Evolutionary conservation across 352 stramenopile genomes (phyloP), one percentile per base, ranked within the genome.

Genomic region (Globisporangium heterothallicum): DNA sequence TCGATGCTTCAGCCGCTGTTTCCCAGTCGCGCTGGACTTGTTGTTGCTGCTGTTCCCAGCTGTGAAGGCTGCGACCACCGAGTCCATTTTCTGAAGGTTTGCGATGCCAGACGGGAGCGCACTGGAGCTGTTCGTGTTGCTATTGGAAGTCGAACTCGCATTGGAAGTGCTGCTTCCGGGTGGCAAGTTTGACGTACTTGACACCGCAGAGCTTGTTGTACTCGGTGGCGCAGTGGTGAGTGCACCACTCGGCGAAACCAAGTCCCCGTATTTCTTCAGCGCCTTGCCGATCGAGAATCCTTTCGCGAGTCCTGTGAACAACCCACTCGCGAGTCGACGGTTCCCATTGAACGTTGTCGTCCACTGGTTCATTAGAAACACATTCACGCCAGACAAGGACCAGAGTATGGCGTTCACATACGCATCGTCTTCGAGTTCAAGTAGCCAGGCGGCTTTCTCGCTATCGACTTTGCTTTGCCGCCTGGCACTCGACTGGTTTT

Each of bases 381-480:
- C 55, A 35, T 92, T 93, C 30, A 90, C 70, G 1, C 88, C 88
- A 14, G 65, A 72, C 2, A 97, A 64, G 6, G 85, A 90, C 40
- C 86, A 77, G 2, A 97, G 71, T 22, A 89, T 41, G 0, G 79
- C 80, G 5, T 73, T 78, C 24, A 74, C 63, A 49, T 80, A 81
- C 27, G 77, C 52, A 43, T 91, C 78, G 21, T 70, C 59, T 26
- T 94, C 88, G 21, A 95, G 38, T 9, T 69, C 66, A 7, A 80
- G 56, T 40, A 91, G 62, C 64, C 66, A 74, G 1, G 58, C 54
- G 0, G 63, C 30, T 55, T 97, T 96, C 32, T 91, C 68, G 35
- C 77, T 95, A 58, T 95, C 81, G 34, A 81, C 24, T 63, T 96
- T 96, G 63, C 80, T 94, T 64, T 94, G 84, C 19, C 87, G 69